Base-by-base conservation (phyloP, 371 early-diverging fungal genomes). In the Mortierella sp. region DNA sequence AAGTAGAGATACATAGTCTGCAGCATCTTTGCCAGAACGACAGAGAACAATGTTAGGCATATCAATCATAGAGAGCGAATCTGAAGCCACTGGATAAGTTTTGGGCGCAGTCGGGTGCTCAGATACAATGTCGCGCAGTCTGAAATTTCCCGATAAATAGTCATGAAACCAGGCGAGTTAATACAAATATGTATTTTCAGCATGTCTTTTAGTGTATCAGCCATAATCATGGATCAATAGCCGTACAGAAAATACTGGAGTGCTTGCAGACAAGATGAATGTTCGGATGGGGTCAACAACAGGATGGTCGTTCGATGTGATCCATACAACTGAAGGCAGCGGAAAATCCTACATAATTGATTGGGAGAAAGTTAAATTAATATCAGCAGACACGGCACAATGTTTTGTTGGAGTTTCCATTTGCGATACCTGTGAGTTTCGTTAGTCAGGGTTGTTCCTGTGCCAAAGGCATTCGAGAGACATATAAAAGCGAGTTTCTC, bases 171-270 rank as follows among this genome's bases (percentile, higher is more conserved):
- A n/a, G 35, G 28, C 28, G 4, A 23, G 8, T 28, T 26, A 26
- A 29, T 28, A 10, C 13, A 9, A 13, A 9, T 13, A 13, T 40
- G 13, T 9, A 53, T 26, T 15, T 40, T n/a, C 40, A 34, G 10
- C n/a, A n/a, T n/a, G n/a, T n/a, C n/a, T n/a, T n/a, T n/a, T n/a
- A n/a, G n/a, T n/a, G n/a, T n/a, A n/a, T n/a, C n/a, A n/a, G n/a
- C n/a, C n/a, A n/a, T n/a, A n/a, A n/a, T n/a, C n/a, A n/a, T n/a
- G n/a, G 42, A 57, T 34, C 8, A 26, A 26, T 3, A 2, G 64
- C 64, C 42, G n/a, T 63, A 76, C 76, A 76, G 60, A 31, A 45
- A 66, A 28, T 42, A 32, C 26, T 76, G 53, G 31, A 76, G 55
- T n/a, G 76, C 22, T 37, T 76, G 66, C 22, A 76, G 63, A 9